phyloP scores from a whole-genome alignment of 2,329 filamentous ascomycete species.

The Monilinia fructigena region DNA sequence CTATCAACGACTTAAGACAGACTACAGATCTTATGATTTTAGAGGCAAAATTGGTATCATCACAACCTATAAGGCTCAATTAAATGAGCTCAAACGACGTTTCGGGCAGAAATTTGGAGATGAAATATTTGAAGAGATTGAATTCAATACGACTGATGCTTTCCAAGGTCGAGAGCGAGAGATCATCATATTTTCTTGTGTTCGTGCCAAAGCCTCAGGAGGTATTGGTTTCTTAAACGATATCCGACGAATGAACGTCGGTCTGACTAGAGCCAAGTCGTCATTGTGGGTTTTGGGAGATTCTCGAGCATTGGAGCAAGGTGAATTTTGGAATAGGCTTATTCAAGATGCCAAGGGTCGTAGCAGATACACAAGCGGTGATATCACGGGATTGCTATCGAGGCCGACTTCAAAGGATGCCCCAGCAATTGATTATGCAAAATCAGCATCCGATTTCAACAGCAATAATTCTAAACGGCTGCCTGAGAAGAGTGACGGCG shows the following conservation, averaged over 20 bases:
- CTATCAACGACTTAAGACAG: slow-evolving; percentile 73
- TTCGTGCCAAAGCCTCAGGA: slow-evolving; percentile 86
- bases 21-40: slow-evolving; percentile 69
- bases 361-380: slow-evolving; percentile 72
- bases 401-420: slow-evolving; percentile 43
- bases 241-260: slow-evolving; percentile 98
- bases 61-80: slow-evolving; percentile 94
- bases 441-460: neutral
- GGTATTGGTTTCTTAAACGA: slow-evolving; percentile 98
- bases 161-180: slow-evolving; percentile 97
- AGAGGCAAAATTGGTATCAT: slow-evolving; percentile 91
- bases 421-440: slow-evolving; percentile 13
- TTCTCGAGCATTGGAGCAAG: slow-evolving; percentile 79
- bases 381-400: slow-evolving; percentile 55
- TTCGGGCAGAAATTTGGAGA: slow-evolving; percentile 75
- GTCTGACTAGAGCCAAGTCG: slow-evolving; percentile 92
- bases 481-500: slow-evolving; percentile 24
- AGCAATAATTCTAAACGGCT: neutral
- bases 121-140: slow-evolving; percentile 72
- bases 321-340: slow-evolving; percentile 85
- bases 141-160: slow-evolving; percentile 98
- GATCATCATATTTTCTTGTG: slow-evolving; percentile 98
- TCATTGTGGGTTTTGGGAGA: slow-evolving; percentile 96
- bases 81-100: slow-evolving; percentile 72
- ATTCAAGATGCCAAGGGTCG: slow-evolving; percentile 77